Evolutionary conservation across 768 basidiomycete species (phyloP).

Genomic region (Tylopilus subfusipes): DNA sequence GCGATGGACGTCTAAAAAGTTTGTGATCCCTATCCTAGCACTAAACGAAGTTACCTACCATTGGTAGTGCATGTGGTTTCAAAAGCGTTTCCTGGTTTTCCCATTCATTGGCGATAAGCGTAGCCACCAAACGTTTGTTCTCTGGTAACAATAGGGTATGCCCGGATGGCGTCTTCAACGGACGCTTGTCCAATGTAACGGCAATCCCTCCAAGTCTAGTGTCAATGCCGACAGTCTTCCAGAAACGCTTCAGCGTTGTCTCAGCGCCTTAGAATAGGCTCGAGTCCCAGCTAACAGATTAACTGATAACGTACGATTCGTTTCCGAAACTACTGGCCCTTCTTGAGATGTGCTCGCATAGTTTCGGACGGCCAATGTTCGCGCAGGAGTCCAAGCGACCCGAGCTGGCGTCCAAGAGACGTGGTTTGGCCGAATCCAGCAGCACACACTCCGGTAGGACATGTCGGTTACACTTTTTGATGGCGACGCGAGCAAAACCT

Average conservation of each 20-base stretch:
- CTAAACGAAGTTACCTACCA: slow-evolving; percentile 50
- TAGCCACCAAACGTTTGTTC: slow-evolving; percentile 67
- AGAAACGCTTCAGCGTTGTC: slow-evolving; percentile 83
- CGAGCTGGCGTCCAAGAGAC: neutral
- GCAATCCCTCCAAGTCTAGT: slow-evolving; percentile 47
- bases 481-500: slow-evolving; percentile 3
- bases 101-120: slow-evolving; percentile 94
- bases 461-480: neutral
- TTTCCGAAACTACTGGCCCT: slow-evolving; percentile 51
- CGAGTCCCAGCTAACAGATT: neutral
- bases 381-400: neutral
- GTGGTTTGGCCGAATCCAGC: slow-evolving; percentile 3
- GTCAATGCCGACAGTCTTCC: slow-evolving; percentile 87
- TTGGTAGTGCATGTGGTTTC: slow-evolving; percentile 87
- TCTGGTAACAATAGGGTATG: slow-evolving; percentile 67
- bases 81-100: slow-evolving; percentile 83
- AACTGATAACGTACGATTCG: slow-evolving; percentile 50
- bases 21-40: slow-evolving; percentile 6
- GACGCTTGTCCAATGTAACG: slow-evolving; percentile 77
- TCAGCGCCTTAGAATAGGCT: slow-evolving; percentile 63
- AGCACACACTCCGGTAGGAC: slow-evolving; percentile 8
- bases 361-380: neutral
- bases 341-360: slow-evolving; percentile 29
- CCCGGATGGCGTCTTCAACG: slow-evolving; percentile 88
- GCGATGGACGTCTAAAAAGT: slow-evolving; percentile 76